Evolutionary conservation across 1,284 basidiomycete species (phyloP), one percentile per base, ranked within the genome.

Genomic region (Apiotrichum akiyoshidainum): DNA sequence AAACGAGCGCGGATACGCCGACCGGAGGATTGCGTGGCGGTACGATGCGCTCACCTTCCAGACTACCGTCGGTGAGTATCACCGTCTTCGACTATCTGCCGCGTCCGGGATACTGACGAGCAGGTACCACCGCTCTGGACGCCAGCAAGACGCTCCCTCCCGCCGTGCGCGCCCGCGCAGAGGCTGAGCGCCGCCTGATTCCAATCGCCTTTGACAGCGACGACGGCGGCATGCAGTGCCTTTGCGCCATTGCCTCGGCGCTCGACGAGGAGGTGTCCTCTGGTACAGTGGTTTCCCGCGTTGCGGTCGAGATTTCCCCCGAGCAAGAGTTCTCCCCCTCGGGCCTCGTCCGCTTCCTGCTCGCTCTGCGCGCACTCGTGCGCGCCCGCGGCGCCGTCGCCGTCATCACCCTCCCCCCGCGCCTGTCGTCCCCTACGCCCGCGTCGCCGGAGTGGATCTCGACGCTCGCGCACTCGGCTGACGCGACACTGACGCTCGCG

Each of bases 11-110:
- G 64, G 31, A 49, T 81, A 79, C 46, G 79, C 80, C 55, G 83
- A 57, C 47, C 61, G 58, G 78, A 82, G 88, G 78, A 96, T 97
- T 69, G 95, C 95, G 41, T 99, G 95, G 90, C 83, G 95, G 69
- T 99, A 99, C 75, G 89, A 91, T 69, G 83, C 86, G 61, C 89
- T 96, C 78, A 87, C 84, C 76, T 95, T 95, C 76, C 86, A 89
- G 78, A 96, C 92, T 1, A 92, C 90, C 1, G 86, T 95, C 33
- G 61, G 69, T 61, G 51, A 65, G 65, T 59, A 11, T 41, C 26
- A 31, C 26, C 3, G 7, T 7, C 4, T 21, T 8, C 5, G 49
- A 11, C 16, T 22, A 8, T 21, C 26, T 19, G 13, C n/a, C 8
- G 19, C 14, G 1, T n/a, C 54, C 50, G 22, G 54, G 11, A 31